These are phyloP conservation scores for Podaxis pistillaris DNA, from an alignment of 768 basidiomycete genomes.

Conservation along the genomic window DNA sequence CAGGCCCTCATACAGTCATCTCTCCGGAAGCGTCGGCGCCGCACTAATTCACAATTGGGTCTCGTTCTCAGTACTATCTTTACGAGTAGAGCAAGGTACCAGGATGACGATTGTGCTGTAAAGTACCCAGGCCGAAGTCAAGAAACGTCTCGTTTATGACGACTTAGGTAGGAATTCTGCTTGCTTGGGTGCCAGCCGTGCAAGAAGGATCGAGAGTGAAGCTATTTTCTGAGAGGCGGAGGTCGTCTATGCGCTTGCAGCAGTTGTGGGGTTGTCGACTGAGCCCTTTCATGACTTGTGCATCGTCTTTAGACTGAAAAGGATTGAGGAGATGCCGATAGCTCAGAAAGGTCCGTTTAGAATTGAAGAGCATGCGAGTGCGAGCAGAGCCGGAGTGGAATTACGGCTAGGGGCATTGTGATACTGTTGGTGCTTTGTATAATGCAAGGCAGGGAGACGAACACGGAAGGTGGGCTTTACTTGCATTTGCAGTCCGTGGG, in stretches of 20 bases:
- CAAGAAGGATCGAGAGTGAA: slow-evolving; percentile 58
- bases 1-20: slow-evolving; percentile 82
- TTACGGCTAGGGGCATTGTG: slow-evolving; percentile 64
- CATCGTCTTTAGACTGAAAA: slow-evolving; percentile 21
- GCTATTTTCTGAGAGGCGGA: slow-evolving; percentile 64
- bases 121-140: slow-evolving; percentile 14
- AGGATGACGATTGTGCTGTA: slow-evolving; percentile 74
- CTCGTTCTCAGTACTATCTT: slow-evolving; percentile 89
- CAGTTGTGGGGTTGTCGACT: slow-evolving; percentile 68
- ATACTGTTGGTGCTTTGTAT: slow-evolving; percentile 63
- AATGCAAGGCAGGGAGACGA: slow-evolving; percentile 28
- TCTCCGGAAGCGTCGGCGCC: slow-evolving; percentile 82
- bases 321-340: too few species aligned
- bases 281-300: slow-evolving; percentile 83
- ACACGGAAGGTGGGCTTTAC: slow-evolving; percentile 51
- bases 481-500: slow-evolving; percentile 79
- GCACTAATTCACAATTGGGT: slow-evolving; percentile 94
- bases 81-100: slow-evolving; percentile 84
- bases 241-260: slow-evolving; percentile 68
- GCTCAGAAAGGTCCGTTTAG: slow-evolving; percentile 53
- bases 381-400: slow-evolving; percentile 83
- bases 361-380: slow-evolving; percentile 66
- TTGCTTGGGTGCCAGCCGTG: slow-evolving; percentile 58
- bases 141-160: slow-evolving; percentile 64
- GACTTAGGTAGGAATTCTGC: slow-evolving; percentile 62